Evolutionary conservation across 306 rosid genomes (phyloP).

Genomic region (Ochetophila trinervis): DNA sequence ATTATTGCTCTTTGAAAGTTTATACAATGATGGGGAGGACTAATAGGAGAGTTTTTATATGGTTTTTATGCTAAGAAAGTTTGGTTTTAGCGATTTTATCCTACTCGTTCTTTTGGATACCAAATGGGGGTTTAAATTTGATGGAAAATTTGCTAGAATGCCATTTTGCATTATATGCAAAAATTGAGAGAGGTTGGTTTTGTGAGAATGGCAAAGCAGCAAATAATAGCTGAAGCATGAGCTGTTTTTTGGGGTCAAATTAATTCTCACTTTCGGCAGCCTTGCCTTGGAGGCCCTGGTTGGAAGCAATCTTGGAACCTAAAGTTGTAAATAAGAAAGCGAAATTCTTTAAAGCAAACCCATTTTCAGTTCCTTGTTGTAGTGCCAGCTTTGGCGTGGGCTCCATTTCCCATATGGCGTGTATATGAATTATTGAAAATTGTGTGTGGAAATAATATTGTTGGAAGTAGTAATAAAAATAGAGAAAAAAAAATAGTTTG

Average conservation of each 20-base stretch:
- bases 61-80: constrained; percentile 6
- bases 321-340: constrained; percentile 47
- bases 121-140: background rate
- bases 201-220: background rate
- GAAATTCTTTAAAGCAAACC: background rate
- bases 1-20: background rate
- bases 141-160: background rate
- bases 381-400: too few species aligned
- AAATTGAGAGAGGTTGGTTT: background rate
- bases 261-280: constrained; percentile 45
- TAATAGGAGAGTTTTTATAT: background rate
- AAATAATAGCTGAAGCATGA: constrained; percentile 4
- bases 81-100: background rate
- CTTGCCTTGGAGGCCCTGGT: constrained; percentile 34
- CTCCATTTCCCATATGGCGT: too few species aligned
- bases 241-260: constrained; percentile 17
- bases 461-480: too few species aligned
- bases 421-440: too few species aligned
- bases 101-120: background rate
- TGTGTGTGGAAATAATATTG: too few species aligned
- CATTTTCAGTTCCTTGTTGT: too few species aligned
- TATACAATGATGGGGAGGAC: background rate
- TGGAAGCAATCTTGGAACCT: constrained; percentile 45
- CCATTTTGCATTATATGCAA: background rate
- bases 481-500: too few species aligned